Conservation (phyloP, 768 basidiomycete species). For the Phanerochaete sordida region DNA sequence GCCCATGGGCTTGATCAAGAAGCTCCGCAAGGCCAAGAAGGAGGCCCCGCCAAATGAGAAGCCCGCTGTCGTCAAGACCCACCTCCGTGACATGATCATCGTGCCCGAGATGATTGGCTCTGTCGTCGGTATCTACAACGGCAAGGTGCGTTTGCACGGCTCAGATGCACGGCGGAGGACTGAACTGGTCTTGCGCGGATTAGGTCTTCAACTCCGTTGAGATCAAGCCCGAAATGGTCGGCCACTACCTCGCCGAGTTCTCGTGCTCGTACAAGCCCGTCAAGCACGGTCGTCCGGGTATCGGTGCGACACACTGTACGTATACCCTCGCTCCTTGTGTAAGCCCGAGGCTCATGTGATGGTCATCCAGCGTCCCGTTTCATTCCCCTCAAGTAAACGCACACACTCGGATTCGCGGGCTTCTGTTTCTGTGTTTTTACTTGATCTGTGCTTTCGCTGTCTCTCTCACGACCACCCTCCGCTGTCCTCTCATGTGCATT, state of each 20-base stretch:
- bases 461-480: constrained; percentile 7
- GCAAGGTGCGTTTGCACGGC: constrained; percentile 58
- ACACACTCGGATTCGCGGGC: constrained; percentile 11
- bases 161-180: background rate
- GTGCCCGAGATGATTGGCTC: constrained; percentile 99
- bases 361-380: constrained; percentile 66
- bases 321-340: constrained; percentile 13
- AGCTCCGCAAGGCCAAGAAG: constrained; percentile 99
- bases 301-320: constrained; percentile 89
- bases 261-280: constrained; percentile 97
- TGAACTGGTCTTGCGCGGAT: background rate
- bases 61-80: constrained; percentile 98
- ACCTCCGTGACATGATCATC: constrained; percentile 99
- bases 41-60: constrained; percentile 99
- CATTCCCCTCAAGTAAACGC: constrained; percentile 93
- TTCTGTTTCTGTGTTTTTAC: constrained; percentile 25
- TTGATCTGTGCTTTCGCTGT: constrained; percentile 16
- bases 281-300: constrained; percentile 99
- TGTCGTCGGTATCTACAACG: constrained; percentile 98
- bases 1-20: constrained; percentile 99
- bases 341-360: background rate
- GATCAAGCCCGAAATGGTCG: constrained; percentile 99
- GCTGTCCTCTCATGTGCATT: constrained; percentile 19
- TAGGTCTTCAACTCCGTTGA: constrained; percentile 95
- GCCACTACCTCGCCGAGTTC: constrained; percentile 98